Conservation (phyloP, 2,329 filamentous ascomycete genomes). For the Xylaria sp. region DNA sequence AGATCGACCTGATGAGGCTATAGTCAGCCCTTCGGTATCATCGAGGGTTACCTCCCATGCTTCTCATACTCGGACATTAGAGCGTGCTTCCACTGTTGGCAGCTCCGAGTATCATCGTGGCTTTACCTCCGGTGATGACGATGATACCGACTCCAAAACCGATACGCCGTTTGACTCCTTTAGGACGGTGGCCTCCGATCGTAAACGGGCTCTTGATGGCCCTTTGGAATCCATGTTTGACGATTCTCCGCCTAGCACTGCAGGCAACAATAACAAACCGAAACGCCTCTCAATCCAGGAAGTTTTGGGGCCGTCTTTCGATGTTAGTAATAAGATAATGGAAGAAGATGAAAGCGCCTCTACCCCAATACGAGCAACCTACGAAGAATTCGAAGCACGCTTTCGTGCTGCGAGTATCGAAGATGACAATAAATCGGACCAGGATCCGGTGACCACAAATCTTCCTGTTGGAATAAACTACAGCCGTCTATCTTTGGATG, state of each 20-base stretch:
- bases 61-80: conserved; percentile 52
- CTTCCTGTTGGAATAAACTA: conserved; percentile 55
- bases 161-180: conserved; percentile 82
- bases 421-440: conserved; percentile 40
- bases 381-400: conserved; percentile 45
- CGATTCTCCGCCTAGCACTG: conserved; percentile 74
- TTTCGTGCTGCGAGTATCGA: conserved; percentile 41
- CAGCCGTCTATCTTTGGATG: conserved; percentile 65
- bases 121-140: conserved; percentile 75
- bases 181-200: conserved; percentile 74
- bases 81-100: conserved; percentile 71
- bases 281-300: conserved; percentile 69
- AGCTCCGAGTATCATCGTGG: conserved; percentile 77
- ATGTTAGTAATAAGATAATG: conserved; percentile 66
- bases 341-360: conserved; percentile 69
- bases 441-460: conserved; percentile 44
- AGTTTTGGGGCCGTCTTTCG: conserved; percentile 65
- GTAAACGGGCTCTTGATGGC: conserved; percentile 72
- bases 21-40: conserved; percentile 32
- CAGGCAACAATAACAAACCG: conserved; percentile 59
- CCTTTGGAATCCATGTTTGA: conserved; percentile 84
- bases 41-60: conserved; percentile 44
- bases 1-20: conserved; percentile 44
- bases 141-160: conserved; percentile 69
- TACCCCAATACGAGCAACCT: conserved; percentile 60